Base-by-base conservation (phyloP, 768 basidiomycete genomes). In the Ramaria sp. region DNA sequence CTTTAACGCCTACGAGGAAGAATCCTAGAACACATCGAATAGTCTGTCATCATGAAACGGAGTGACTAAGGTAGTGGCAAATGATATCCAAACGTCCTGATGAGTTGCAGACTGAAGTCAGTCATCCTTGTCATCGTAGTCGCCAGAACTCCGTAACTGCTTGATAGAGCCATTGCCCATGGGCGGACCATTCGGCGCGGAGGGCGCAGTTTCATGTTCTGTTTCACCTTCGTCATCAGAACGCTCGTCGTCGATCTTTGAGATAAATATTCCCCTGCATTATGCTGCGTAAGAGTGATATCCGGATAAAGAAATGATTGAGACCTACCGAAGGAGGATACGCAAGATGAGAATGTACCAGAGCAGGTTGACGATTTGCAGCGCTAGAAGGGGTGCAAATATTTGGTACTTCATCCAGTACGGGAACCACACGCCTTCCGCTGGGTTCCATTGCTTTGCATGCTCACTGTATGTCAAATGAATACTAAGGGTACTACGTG, bases 261-360 rank as follows among this genome's bases (percentile, higher is more conserved):
- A 63, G 7, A 74, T 74, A 3, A 68, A 69, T 27, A 89, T 37
- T 3, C 34, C 34, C 34, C 37, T 5, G 82, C 82, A 47, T 88
- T 91, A 61, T 27, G 13, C 22, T 34, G 53, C 27, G 68, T 31
- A 65, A 55, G 42, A 43, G 39, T 1, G 22, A 42, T 10, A 10
- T 19, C n/a, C 19, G 59, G 33, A 53, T 41, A 19, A 52, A n/a
- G 27, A 56, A 15, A 17, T 24, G 30, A 15, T n/a, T 31, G 7
- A 53, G 45, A 72, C 83, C 45, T 60, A 91, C 90, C 87, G 78
- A 50, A 77, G 69, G 15, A 86, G 73, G 52, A 95, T 86, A 54
- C 91, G 82, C 67, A 79, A 69, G 68, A 97, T 92, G 27, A 92
- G 74, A 70, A 75, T 82, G 68, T 89, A 95, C 94, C 94, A 97